A percentile compares a stretch with the other conserved stretches of the same genome.
phyloP scores from a whole-genome alignment of 805 yeast genomes.

The Sugiyamaella qingdaonensis region DNA sequence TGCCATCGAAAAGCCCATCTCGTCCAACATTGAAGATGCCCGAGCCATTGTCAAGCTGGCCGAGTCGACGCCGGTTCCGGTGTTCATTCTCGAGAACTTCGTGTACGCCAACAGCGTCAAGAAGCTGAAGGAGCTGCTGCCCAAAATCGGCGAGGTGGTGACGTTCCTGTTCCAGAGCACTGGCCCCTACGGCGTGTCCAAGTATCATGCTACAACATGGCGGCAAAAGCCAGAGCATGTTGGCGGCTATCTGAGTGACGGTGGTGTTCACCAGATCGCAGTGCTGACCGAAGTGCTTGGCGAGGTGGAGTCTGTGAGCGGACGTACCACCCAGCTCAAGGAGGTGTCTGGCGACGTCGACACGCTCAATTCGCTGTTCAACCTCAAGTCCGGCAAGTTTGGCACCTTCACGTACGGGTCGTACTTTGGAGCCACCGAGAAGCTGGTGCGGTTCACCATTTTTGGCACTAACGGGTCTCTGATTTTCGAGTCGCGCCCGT shows the following conservation, averaged over 20 bases:
- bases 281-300: conserved; percentile 80
- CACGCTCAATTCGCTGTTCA: conserved; percentile 65
- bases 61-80: conserved; percentile 57
- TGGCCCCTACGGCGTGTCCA: conserved; percentile 48
- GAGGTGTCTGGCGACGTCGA: conserved; percentile 79
- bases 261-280: conserved; percentile 95
- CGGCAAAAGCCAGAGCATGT: conserved; percentile 85
- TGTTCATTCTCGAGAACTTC: conserved; percentile 85
- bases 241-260: conserved; percentile 90
- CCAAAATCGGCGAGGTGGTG: conserved; percentile 62
- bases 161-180: conserved; percentile 38
- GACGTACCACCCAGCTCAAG: conserved; percentile 72
- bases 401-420: conserved; percentile 89
- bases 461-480: conserved; percentile 79
- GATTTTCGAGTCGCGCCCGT: conserved; percentile 48
- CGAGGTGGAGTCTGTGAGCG: conserved; percentile 63
- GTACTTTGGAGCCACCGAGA: conserved; percentile 77
- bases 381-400: conserved; percentile 56
- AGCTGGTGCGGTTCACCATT: conserved; percentile 61
- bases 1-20: conserved; percentile 85
- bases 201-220: conserved; percentile 68
- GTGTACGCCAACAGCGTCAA: conserved; percentile 59
- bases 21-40: conserved; percentile 80
- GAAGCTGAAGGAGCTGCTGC: conserved; percentile 52
- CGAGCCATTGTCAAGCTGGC: conserved; percentile 68